These are phyloP conservation scores for Trichoderma sp. DNA, from an alignment of 2,329 filamentous ascomycete genomes.

Conservation along the genomic window DNA sequence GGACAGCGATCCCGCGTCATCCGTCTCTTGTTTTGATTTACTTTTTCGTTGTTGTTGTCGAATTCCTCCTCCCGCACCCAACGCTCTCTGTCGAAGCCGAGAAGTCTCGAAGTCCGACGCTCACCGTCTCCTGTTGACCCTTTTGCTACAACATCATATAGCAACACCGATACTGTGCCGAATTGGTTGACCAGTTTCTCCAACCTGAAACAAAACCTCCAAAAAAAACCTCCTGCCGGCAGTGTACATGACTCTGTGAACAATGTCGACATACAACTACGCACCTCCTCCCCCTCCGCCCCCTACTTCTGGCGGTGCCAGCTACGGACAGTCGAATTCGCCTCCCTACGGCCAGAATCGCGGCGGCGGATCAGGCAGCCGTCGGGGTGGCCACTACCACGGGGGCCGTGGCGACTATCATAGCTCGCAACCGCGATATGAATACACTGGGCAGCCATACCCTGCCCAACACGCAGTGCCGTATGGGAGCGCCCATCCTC, in stretches of 20 bases:
- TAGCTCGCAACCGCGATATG: constrained; percentile 41
- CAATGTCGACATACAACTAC: constrained; percentile 53
- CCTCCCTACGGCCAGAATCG: constrained; percentile 37
- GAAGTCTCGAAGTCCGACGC: constrained; percentile 15
- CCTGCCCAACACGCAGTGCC: constrained; percentile 31
- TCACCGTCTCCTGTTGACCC: background rate
- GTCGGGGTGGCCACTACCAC: constrained; percentile 41
- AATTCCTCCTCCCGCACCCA: background rate
- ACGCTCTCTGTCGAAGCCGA: constrained; percentile 13
- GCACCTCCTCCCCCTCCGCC: constrained; percentile 52
- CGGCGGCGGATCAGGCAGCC: constrained; percentile 38
- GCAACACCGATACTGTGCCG: background rate
- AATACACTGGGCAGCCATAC: constrained; percentile 43
- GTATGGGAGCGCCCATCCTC: constrained; percentile 37
- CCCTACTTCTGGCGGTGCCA: constrained; percentile 33
- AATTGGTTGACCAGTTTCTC: background rate
- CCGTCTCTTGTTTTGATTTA: background rate
- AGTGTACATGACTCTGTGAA: background rate
- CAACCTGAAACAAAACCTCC: background rate
- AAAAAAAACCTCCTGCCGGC: background rate
- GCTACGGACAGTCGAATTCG: constrained; percentile 41
- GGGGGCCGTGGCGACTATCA: constrained; percentile 44
- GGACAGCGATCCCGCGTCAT: background rate
- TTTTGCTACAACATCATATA: background rate
- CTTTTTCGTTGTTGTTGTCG: background rate